Evolutionary conservation across 176 grass and related monocot species (phyloP).

Genomic region (Carex kokanica): DNA sequence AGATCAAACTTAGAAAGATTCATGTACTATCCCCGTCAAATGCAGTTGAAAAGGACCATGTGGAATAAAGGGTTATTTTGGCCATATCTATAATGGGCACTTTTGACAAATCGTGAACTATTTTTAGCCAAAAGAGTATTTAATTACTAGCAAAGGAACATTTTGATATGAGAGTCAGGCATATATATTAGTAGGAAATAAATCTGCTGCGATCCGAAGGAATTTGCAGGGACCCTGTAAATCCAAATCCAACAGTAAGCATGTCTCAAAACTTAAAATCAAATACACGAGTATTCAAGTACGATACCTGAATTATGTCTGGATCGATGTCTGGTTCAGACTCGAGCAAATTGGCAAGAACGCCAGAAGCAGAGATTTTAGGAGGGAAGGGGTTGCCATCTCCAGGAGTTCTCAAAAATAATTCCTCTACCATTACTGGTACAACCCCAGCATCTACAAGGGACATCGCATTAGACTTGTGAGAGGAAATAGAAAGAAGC

Average conservation of each 20-base stretch:
- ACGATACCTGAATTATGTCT: constrained; percentile 38
- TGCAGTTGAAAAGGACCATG: background rate
- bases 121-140: background rate
- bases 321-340: constrained; percentile 41
- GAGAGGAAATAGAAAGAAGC: constrained; percentile 78
- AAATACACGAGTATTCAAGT: background rate
- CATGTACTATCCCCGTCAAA: background rate
- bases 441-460: constrained; percentile 46
- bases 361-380: constrained; percentile 48
- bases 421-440: constrained; percentile 60
- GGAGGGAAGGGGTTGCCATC: constrained; percentile 51
- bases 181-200: background rate
- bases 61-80: background rate
- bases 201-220: no score
- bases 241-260: background rate
- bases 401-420: constrained; percentile 53
- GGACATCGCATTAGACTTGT: constrained; percentile 48
- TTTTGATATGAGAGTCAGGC: background rate
- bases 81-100: background rate
- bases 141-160: background rate
- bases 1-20: background rate
- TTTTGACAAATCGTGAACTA: background rate
- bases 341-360: constrained; percentile 79
- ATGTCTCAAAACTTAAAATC: background rate
- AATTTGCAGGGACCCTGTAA: no score